Conservation (phyloP, 495 filamentous ascomycete genomes). For the Jackrogersella minutella region DNA sequence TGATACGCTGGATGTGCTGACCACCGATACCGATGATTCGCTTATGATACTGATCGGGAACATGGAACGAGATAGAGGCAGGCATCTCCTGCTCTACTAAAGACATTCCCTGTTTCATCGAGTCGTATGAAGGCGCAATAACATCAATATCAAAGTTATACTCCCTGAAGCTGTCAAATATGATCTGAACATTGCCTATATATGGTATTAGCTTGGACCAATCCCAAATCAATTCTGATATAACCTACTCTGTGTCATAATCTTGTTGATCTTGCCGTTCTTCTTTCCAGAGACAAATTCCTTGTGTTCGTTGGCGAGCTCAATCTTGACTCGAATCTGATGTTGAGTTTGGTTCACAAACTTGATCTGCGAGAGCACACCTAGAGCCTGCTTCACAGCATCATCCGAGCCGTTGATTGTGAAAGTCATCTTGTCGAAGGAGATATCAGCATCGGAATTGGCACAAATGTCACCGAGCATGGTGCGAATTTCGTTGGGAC, state of each 20-base stretch:
- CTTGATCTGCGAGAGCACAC: conserved; percentile 88
- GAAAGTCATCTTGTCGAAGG: conserved; percentile 93
- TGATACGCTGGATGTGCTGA: conserved; percentile 98
- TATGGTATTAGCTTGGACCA: neutral
- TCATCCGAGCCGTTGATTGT: conserved; percentile 95
- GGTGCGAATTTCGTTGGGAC: conserved; percentile 75
- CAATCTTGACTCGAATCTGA: conserved; percentile 95
- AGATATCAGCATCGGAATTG: conserved; percentile 92
- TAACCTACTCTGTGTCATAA: conserved; percentile 90
- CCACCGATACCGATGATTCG: conserved; percentile 98
- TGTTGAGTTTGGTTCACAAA: conserved; percentile 88
- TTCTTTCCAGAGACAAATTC: conserved; percentile 99
- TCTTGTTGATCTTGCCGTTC: conserved; percentile 99
- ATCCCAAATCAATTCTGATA: neutral
- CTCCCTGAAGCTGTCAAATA: conserved; percentile 98
- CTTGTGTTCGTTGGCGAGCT: conserved; percentile 98
- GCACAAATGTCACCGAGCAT: conserved; percentile 97
- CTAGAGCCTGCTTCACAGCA: conserved; percentile 90
- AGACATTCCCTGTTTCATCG: conserved; percentile 87
- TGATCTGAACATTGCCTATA: conserved; percentile 91
- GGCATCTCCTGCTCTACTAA: conserved; percentile 99
- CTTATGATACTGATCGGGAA: conserved; percentile 99
- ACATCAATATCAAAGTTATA: conserved; percentile 99
- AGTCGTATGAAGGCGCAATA: conserved; percentile 86
- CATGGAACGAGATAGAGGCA: conserved; percentile 97